Conservation (phyloP, 2,329 filamentous ascomycete genomes). For the Penicillium paneum region DNA sequence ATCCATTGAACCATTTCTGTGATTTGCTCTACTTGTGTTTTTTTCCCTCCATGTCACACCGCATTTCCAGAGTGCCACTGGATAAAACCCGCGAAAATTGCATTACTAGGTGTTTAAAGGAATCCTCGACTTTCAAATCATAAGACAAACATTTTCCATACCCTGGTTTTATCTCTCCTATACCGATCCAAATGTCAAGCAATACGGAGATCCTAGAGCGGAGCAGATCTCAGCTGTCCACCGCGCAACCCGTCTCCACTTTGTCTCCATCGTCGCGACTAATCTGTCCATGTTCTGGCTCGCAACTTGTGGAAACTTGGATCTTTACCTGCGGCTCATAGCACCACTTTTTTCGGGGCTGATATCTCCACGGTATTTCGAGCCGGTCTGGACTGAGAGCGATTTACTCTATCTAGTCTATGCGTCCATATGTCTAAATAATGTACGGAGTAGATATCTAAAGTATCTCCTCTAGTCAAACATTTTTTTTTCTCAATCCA, state of each 20-base stretch:
- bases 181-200: background rate
- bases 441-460: background rate
- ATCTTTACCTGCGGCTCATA: slow-evolving; percentile 12
- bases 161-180: background rate
- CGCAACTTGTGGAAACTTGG: slow-evolving; percentile 21
- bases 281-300: slow-evolving; percentile 17
- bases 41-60: background rate
- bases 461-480: background rate
- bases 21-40: background rate
- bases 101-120: slow-evolving; percentile 5
- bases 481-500: background rate
- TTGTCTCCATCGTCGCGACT: background rate
- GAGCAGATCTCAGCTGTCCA: slow-evolving; percentile 5
- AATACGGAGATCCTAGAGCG: background rate
- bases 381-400: background rate
- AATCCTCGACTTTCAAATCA: background rate
- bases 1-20: background rate
- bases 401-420: background rate
- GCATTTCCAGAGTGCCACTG: background rate
- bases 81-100: background rate
- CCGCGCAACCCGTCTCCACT: slow-evolving; percentile 5
- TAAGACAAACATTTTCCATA: background rate
- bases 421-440: background rate
- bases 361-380: background rate
- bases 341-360: slow-evolving; percentile 10